Percentiles rank a stretch among this genome's conserved stretches.
Evolutionary conservation across 345 rosid species (phyloP).

Genomic region (Melaleuca alternifolia): DNA sequence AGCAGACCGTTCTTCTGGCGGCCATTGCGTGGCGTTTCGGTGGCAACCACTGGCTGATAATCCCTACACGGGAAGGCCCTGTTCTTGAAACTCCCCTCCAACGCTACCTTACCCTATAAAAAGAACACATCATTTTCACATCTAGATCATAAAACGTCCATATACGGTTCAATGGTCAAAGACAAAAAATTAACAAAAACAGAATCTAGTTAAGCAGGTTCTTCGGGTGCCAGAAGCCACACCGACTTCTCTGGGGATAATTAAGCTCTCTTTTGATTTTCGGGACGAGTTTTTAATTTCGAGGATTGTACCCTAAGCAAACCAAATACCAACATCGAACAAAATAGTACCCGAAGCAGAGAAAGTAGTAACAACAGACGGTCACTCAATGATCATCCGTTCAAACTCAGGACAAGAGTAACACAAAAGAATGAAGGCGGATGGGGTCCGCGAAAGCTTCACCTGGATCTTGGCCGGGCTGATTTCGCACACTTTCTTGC

Average conservation of each 20-base stretch:
- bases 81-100: not conserved
- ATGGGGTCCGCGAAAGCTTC: not conserved
- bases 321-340: not conserved
- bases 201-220: not conserved
- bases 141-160: not conserved
- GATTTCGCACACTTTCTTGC: conserved; percentile 28
- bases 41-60: not conserved
- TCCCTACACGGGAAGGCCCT: conserved; percentile 2
- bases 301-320: not conserved
- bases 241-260: not conserved
- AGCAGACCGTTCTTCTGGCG: not conserved
- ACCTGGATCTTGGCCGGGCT: conserved; percentile 36
- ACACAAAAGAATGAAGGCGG: not conserved
- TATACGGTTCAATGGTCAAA: not conserved
- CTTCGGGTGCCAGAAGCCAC: not conserved
- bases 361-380: not conserved
- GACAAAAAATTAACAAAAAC: not conserved
- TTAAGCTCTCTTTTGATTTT: not conserved
- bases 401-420: not conserved
- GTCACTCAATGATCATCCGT: not conserved
- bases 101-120: not conserved
- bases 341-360: not conserved
- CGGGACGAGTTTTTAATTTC: not conserved
- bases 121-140: not conserved
- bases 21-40: not conserved